Evolutionary conservation across 2,329 filamentous ascomycete genomes (phyloP), one percentile per base, ranked within the genome.

Genomic region (Tothia fuscella): DNA sequence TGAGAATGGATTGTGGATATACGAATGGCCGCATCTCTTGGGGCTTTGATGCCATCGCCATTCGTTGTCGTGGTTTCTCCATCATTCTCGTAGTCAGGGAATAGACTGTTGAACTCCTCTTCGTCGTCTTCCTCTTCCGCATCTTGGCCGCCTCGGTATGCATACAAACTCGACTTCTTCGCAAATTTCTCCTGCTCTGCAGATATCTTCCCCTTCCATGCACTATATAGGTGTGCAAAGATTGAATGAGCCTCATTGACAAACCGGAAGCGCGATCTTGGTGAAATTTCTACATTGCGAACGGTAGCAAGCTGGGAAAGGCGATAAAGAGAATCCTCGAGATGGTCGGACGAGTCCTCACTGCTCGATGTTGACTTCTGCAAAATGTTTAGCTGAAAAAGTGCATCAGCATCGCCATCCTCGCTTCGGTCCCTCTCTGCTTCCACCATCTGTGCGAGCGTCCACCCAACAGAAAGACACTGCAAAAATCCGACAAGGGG

Each of bases 401-500:
- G 35, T 37, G 28, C 33, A 36, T 36, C 25, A 20, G 13, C 13
- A 10, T 26, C 28, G 10, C 22, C 6, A 10, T 6, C 28, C 9
- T 26, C 22, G 14, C 17, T 22, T 19, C 12, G 16, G 21, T 31
- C 41, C n/a, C 24, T 2, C 19, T 28, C 33, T 6, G 35, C 35
- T 9, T n/a, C 20, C 14, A 24, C 24, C 17, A 32, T 17, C n/a
- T 33, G 16, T 6, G 25, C 13, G n/a, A 44, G 36, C 12, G 14
- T 80, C 24, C 93, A 61, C 3, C 86, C 88, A 46, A 93, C 66
- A 49, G 81, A 76, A 7, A 96, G 65, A 50, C 84, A 84, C 44
- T 82, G 77, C 32, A 96, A 66, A 48, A 95, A 82, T 40, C 82
- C 84, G 33, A 86, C 70, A 9, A 86, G 72, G 3, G 86, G 88